Conservation (phyloP, 805 yeast genomes). For the Pichia nanzhaoensis region DNA sequence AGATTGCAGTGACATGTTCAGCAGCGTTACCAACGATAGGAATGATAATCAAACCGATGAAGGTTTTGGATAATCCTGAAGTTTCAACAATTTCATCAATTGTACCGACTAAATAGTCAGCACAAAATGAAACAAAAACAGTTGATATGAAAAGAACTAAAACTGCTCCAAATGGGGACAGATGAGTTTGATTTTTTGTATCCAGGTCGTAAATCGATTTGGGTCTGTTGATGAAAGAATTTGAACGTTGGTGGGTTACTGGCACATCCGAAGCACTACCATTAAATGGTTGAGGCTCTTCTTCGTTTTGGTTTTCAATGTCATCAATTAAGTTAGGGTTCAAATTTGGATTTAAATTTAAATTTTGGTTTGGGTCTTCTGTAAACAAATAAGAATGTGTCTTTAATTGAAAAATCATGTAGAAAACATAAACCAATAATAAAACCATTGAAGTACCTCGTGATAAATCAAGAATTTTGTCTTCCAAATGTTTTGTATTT, state of each 20-base stretch:
- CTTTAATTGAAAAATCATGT: conserved; percentile 78
- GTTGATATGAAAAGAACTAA: conserved; percentile 58
- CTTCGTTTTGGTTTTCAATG: neutral
- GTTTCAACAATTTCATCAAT: conserved; percentile 82
- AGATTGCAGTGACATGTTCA: conserved; percentile 94
- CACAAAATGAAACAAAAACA: conserved; percentile 76
- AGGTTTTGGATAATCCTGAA: conserved; percentile 87
- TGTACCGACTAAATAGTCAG: conserved; percentile 89
- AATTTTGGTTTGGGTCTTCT: conserved; percentile 22
- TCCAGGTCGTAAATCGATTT: conserved; percentile 26
- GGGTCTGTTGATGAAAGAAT: conserved; percentile 25
- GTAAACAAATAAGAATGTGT: conserved; percentile 80
- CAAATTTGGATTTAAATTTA: conserved; percentile 24
- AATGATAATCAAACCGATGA: conserved; percentile 85
- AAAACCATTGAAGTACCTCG: conserved; percentile 81
- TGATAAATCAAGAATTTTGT: conserved; percentile 61
- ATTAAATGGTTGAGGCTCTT: too few relatives aligned
- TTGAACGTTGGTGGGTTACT: conserved; percentile 8
- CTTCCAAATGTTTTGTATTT: conserved; percentile 22
- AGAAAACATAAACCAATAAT: conserved; percentile 68
- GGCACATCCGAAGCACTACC: too few relatives aligned
- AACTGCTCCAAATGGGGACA: conserved; percentile 51
- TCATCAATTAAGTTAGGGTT: conserved; percentile 26
- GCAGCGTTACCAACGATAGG: conserved; percentile 99
- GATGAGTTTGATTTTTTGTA: conserved; percentile 28